Conservation (phyloP, 2,329 filamentous ascomycete genomes). For the Talaromyces sp. region DNA sequence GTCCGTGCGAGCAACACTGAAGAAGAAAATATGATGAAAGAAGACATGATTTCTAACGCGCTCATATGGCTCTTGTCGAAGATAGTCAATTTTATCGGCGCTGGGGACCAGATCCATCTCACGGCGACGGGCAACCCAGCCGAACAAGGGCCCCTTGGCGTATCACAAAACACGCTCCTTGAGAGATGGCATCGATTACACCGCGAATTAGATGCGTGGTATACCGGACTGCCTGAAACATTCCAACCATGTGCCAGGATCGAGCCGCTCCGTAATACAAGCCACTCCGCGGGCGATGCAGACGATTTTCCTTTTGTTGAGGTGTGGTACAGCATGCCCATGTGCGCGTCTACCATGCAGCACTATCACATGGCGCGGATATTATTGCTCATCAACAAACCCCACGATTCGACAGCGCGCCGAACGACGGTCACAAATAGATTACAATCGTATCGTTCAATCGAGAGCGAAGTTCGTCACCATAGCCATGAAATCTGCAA, state of each 20-base stretch:
- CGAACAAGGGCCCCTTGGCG: constrained; percentile 24
- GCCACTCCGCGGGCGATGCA: constrained; percentile 14
- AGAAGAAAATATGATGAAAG: constrained; percentile 46
- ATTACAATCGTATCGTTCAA: constrained; percentile 53
- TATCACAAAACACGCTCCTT: constrained; percentile 37
- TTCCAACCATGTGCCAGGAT: constrained; percentile 53
- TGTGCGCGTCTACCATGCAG: constrained; percentile 58
- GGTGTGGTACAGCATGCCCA: constrained; percentile 60
- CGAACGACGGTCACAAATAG: constrained; percentile 49
- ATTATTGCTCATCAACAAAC: constrained; percentile 38
- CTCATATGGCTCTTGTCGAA: constrained; percentile 62
- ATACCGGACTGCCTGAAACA: constrained; percentile 52
- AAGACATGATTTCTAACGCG: constrained; percentile 60
- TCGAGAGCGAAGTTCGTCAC: constrained; percentile 49
- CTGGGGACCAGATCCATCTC: constrained; percentile 46
- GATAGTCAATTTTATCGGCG: constrained; percentile 59
- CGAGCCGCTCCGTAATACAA: constrained; percentile 26
- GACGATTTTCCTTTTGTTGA: constrained; percentile 42
- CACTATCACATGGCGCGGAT: constrained; percentile 41
- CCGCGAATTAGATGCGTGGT: constrained; percentile 54
- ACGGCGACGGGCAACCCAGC: constrained; percentile 17
- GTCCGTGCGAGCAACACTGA: constrained; percentile 39
- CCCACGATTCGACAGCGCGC: constrained; percentile 39
- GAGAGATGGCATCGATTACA: constrained; percentile 48
- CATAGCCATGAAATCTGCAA: constrained; percentile 59